A percentile compares a stretch with the other conserved stretches of the same genome.
phyloP scores from a whole-genome alignment of 768 basidiomycete genomes.

The Daedaleopsis nitida region DNA sequence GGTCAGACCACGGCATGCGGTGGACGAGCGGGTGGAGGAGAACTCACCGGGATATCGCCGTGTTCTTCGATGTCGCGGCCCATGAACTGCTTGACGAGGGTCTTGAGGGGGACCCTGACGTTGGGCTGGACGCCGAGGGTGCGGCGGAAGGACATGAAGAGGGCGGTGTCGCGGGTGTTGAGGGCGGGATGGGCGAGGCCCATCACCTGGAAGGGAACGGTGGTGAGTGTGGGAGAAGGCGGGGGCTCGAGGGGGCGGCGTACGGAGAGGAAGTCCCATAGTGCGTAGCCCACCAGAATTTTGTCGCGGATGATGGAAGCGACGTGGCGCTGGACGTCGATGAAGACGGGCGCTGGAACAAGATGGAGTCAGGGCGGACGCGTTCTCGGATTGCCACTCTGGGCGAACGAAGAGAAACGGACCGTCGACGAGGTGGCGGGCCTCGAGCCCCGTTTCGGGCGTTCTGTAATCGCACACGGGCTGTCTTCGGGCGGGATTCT shows the following conservation, averaged over 20 bases:
- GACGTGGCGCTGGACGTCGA: constrained; percentile 47
- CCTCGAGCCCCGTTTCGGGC: constrained; percentile 47
- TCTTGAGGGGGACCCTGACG: constrained; percentile 38
- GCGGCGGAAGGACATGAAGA: constrained; percentile 52
- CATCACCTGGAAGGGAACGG: constrained; percentile 41
- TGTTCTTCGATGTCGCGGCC: constrained; percentile 43
- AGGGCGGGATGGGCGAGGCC: constrained; percentile 53
- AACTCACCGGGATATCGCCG: constrained; percentile 43
- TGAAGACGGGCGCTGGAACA: constrained; percentile 48
- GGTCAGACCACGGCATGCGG: background rate
- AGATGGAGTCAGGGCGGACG: background rate
- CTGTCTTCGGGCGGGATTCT: constrained; percentile 37
- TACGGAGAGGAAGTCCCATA: constrained; percentile 58
- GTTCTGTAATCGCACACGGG: constrained; percentile 49
- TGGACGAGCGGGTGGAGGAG: background rate
- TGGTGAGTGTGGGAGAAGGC: background rate
- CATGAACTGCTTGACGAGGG: constrained; percentile 49
- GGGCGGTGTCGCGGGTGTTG: constrained; percentile 55
- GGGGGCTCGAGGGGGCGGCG: constrained; percentile 17
- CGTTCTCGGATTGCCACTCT: background rate
- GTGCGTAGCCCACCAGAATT: constrained; percentile 55
- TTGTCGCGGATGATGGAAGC: constrained; percentile 45
- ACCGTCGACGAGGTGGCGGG: constrained; percentile 45
- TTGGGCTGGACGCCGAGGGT: constrained; percentile 39
- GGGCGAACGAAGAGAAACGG: background rate